phyloP scores from a whole-genome alignment of 768 basidiomycete genomes.

The Trametes cinnabarina region DNA sequence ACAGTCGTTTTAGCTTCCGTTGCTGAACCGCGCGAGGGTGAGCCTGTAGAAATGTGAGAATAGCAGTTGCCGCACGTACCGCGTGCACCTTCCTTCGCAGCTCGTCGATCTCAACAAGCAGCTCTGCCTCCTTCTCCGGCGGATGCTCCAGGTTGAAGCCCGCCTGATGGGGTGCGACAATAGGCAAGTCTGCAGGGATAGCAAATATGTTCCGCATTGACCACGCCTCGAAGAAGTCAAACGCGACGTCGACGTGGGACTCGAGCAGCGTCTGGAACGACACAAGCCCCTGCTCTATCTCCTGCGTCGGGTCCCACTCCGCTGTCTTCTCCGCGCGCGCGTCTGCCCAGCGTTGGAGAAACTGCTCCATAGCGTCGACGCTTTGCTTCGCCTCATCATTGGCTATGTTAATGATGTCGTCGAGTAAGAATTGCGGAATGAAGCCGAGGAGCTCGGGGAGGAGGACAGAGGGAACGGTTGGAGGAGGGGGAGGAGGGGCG shows the following conservation, averaged over 20 bases:
- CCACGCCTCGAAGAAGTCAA: constrained; percentile 93
- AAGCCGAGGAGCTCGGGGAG: constrained; percentile 78
- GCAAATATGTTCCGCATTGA: constrained; percentile 84
- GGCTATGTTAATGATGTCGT: constrained; percentile 82
- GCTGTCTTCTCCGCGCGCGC: constrained; percentile 48
- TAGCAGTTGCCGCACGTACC: too few relatives aligned
- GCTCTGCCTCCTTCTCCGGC: constrained; percentile 51
- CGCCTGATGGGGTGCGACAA: constrained; percentile 76
- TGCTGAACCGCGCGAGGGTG: constrained; percentile 46
- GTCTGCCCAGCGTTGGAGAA: constrained; percentile 72
- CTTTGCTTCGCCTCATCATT: constrained; percentile 77
- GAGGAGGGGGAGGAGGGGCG: constrained; percentile 14
- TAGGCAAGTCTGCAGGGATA: constrained; percentile 62
- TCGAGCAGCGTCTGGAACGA: constrained; percentile 88
- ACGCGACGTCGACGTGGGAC: constrained; percentile 84
- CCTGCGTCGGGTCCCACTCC: constrained; percentile 60
- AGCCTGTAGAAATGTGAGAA: too few relatives aligned
- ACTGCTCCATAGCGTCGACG: constrained; percentile 77
- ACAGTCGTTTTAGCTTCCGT: constrained; percentile 59
- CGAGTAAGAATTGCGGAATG: constrained; percentile 79
- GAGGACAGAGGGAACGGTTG: constrained; percentile 45
- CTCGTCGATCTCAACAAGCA: constrained; percentile 67
- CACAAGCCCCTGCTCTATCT: constrained; percentile 77
- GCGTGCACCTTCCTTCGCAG: constrained; percentile 65
- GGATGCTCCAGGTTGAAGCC: constrained; percentile 63